phyloP scores from a whole-genome alignment of 768 basidiomycete species.

The Tephrocybe sp. region DNA sequence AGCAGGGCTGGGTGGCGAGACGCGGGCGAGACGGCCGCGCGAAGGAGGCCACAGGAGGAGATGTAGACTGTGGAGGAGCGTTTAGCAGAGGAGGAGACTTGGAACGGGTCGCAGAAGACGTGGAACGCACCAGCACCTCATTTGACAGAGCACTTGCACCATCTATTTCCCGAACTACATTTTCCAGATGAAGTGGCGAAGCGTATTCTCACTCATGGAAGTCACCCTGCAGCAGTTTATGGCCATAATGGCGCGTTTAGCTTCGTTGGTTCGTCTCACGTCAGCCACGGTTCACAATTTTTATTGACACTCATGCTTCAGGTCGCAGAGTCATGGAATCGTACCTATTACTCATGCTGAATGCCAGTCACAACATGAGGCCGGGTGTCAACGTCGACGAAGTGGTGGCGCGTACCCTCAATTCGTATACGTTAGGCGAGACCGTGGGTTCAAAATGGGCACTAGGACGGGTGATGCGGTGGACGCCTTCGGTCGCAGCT shows the following conservation, averaged over 20 bases:
- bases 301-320: conserved; percentile 23
- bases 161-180: conserved; percentile 61
- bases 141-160: conserved; percentile 57
- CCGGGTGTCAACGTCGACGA: conserved; percentile 56
- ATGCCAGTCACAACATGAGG: conserved; percentile 46
- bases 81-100: conserved; percentile 5
- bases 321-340: conserved; percentile 78
- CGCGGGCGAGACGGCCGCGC: background rate
- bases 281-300: background rate
- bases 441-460: conserved; percentile 73
- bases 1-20: background rate
- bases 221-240: conserved; percentile 62
- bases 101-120: conserved; percentile 13
- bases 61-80: conserved; percentile 4
- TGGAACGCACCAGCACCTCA: conserved; percentile 21
- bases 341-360: conserved; percentile 72
- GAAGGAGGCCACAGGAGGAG: conserved; percentile 5
- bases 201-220: conserved; percentile 76
- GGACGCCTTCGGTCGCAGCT: conserved; percentile 60
- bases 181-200: conserved; percentile 73
- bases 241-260: conserved; percentile 74
- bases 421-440: conserved; percentile 74
- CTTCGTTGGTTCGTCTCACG: conserved; percentile 62
- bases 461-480: conserved; percentile 69
- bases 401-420: conserved; percentile 57